Evolutionary conservation across 2,329 filamentous ascomycete species (phyloP), one percentile per base, ranked within the genome.

Genomic region (Sarocladium brachiariae): DNA sequence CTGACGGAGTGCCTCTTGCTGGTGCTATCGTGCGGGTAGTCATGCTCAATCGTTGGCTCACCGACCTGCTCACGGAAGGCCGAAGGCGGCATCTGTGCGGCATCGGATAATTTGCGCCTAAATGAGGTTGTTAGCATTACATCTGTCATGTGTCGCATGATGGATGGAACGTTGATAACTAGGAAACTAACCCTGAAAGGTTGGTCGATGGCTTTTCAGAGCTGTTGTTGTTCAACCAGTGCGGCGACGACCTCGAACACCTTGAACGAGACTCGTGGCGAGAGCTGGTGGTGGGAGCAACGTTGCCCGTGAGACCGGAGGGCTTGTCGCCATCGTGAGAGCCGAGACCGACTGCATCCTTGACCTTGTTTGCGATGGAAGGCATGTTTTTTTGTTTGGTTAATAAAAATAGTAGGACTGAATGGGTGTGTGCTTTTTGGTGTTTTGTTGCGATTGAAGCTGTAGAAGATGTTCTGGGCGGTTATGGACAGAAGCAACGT

Each of bases 361-460:
- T 76, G 61, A 74, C 68, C 65, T 76, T 76, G 69, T 75, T 69
- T 59, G 74, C 59, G 57, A 76, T 65, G 55, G 61, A 58, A 58
- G 73, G 73, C 73, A 76, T 76, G 56, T 54, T 74, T 66, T 7
- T 7, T 13, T 10, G 10, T 50, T 4, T 9, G 13, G 10, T 45
- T 8, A 19, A 8, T 11, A 45, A 8, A 19, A 10, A 38, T 38
- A n/a, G 38, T 43, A 23, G 38, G 4, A 6, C n/a, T 16, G 35
- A 9, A 39, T 39, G 13, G 27, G 7, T 31, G 27, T 8, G 13
- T 31, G 27, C 27, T 13, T 7, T 47, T 18, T 13, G 43, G n/a
- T n/a, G n/a, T n/a, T n/a, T n/a, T n/a, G n/a, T n/a, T n/a, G n/a
- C n/a, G n/a, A n/a, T n/a, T n/a, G n/a, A n/a, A n/a, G n/a, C n/a